A percentile compares a stretch with the other conserved stretches of the same genome.
Conservation (phyloP, 2,329 filamentous ascomycete species). For the Ophiobolus disseminans region DNA sequence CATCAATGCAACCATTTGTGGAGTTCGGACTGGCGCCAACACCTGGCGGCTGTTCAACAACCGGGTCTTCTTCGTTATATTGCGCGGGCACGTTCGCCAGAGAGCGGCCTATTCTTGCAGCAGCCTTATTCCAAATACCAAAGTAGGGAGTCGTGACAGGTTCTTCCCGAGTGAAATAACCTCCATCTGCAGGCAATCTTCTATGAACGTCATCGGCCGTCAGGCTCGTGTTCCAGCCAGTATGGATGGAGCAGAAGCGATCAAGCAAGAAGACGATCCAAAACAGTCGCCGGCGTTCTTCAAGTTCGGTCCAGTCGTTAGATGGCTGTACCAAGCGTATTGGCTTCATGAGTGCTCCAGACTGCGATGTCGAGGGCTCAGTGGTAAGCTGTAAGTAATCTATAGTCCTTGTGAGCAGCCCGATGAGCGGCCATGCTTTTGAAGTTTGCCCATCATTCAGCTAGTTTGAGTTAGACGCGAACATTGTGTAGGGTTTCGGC, state of each 20-base stretch:
- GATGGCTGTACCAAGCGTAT: conserved; percentile 33
- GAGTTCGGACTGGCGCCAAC: conserved; percentile 35
- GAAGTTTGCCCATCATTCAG: conserved; percentile 39
- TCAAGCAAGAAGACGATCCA: conserved; percentile 46
- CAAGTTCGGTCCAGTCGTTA: conserved; percentile 40
- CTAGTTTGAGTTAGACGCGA: conserved; percentile 13
- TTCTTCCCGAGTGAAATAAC: conserved; percentile 44
- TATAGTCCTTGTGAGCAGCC: conserved; percentile 43
- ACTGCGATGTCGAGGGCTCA: conserved; percentile 34
- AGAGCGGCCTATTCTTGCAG: conserved; percentile 41
- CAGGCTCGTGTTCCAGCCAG: conserved; percentile 44
- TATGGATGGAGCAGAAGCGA: conserved; percentile 41
- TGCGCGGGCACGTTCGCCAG: conserved; percentile 42
- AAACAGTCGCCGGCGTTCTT: conserved; percentile 41
- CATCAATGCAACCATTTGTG: conserved; percentile 40
- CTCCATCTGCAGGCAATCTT: conserved; percentile 42
- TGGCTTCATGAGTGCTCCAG: conserved; percentile 40
- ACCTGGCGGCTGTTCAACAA: conserved; percentile 29
- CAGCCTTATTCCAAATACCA: conserved; percentile 46
- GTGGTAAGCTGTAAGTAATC: conserved; percentile 43
- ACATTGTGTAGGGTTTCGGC: conserved; percentile 6
- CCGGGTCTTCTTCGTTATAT: conserved; percentile 44
- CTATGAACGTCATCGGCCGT: conserved; percentile 45
- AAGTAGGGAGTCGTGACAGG: conserved; percentile 44
- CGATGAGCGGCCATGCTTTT: conserved; percentile 43